Base-by-base conservation (phyloP, 2,329 filamentous ascomycete species). In the Venturia pyrina region DNA sequence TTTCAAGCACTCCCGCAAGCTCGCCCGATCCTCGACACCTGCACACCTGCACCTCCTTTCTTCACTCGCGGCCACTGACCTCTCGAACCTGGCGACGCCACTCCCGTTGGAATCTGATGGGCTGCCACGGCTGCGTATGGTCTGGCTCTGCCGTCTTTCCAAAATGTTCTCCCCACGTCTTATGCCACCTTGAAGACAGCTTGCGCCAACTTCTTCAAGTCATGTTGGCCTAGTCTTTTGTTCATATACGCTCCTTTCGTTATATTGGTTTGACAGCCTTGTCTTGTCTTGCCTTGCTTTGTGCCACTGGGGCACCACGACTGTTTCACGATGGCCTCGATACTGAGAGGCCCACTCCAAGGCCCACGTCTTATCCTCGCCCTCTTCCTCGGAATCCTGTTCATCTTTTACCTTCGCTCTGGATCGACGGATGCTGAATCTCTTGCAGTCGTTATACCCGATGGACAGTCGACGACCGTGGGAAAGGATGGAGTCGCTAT, bases 361-460 rank as follows among this genome's bases (percentile, higher is more conserved):
- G 63, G 63, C 28, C 65, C 65, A 17, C 59, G 65, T 24, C 46
- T 64, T 17, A 41, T 66, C 41, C 24, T 60, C 46, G 61, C 60
- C 10, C 17, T 63, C 40, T 57, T 66, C n/a, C 43, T 64, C 32
- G 61, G 43, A 28, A n/a, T 64, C 34, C 24, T 66, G 4, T 15
- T 66, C 28, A 28, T 66, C 37, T 66, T 64, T 32, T 66, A 53
- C 40, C 61, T 66, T 7, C 48, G 50, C 46, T 40, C 63, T 41
- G 19, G n/a, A 28, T n/a, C 44, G 1, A 28, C n/a, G 21, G 41
- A 34, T 40, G 40, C 37, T 41, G 41, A 46, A 24, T 11, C 56
- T 10, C 3, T 8, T 5, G 24, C 13, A 32, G 19, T 43, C 11
- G 44, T 11, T 24, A 28, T 41, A 28, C 37, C 28, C 1, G 48